Conservation (phyloP, 2,329 filamentous ascomycete genomes). For the Colletotrichum sp. region DNA sequence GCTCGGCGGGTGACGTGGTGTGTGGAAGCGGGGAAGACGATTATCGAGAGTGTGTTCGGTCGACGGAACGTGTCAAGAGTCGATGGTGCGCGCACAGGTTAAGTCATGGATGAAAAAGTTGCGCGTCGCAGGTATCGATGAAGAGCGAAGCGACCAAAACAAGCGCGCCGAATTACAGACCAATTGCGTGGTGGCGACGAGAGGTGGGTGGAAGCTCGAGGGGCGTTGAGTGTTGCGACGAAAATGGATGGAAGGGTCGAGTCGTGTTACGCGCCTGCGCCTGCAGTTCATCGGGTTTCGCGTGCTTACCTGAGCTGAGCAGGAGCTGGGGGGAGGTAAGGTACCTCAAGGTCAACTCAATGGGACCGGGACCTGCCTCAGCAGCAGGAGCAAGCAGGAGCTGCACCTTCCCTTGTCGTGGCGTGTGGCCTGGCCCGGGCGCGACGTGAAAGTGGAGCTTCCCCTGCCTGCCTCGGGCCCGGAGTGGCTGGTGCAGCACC, state of each 20-base stretch:
- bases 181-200: slow-evolving; percentile 15
- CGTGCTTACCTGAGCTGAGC: slow-evolving; percentile 21
- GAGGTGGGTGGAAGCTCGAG: background rate
- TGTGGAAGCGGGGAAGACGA: slow-evolving; percentile 17
- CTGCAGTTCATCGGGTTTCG: slow-evolving; percentile 20
- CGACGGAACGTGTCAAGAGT: slow-evolving; percentile 15
- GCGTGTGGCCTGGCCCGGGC: background rate
- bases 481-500: slow-evolving; percentile 11
- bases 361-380: background rate
- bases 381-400: background rate
- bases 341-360: background rate
- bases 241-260: slow-evolving; percentile 17
- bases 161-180: background rate
- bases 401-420: slow-evolving; percentile 12
- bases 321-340: slow-evolving; percentile 10
- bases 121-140: background rate
- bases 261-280: slow-evolving; percentile 20
- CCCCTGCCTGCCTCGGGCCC: background rate
- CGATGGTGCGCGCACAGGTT: slow-evolving; percentile 4
- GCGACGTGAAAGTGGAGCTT: background rate
- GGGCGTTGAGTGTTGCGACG: slow-evolving; percentile 13
- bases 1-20: slow-evolving; percentile 14
- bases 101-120: slow-evolving; percentile 8
- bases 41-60: slow-evolving; percentile 10
- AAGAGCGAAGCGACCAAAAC: background rate